Conservation (phyloP, 2,329 filamentous ascomycete species). For the Stemphylium vesicarium region DNA sequence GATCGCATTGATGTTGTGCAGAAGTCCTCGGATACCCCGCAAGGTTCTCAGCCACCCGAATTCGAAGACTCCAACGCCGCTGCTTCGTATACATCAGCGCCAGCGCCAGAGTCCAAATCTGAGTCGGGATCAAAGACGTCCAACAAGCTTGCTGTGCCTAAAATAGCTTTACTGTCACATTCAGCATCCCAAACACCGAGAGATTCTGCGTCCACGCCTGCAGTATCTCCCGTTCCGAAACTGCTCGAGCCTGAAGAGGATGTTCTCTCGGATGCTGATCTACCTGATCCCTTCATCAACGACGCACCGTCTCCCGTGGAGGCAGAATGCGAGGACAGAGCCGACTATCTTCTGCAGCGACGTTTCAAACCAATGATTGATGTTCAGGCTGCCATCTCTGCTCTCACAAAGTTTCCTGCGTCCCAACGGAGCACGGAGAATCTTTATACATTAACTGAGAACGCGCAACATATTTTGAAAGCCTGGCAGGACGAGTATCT, state of each 20-base stretch:
- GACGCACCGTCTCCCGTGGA: slow-evolving; percentile 33
- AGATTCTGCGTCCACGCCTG: slow-evolving; percentile 33
- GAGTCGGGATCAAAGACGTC: slow-evolving; percentile 14
- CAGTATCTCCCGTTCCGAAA: slow-evolving; percentile 27
- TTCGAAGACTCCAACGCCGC: slow-evolving; percentile 16
- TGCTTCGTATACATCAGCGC: slow-evolving; percentile 11
- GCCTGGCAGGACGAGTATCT: slow-evolving; percentile 67
- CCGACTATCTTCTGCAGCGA: slow-evolving; percentile 51
- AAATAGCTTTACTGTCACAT: slow-evolving; percentile 26
- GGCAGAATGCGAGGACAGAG: slow-evolving; percentile 48
- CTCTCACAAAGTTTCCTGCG: slow-evolving; percentile 52
- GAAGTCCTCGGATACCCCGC: slow-evolving; percentile 18
- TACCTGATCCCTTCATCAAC: slow-evolving; percentile 47
- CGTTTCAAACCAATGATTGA: slow-evolving; percentile 53
- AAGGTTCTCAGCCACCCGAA: slow-evolving; percentile 28
- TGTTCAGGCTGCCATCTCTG: slow-evolving; percentile 50
- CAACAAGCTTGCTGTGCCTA: slow-evolving; percentile 23
- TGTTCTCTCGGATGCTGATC: slow-evolving; percentile 43
- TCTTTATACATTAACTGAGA: slow-evolving; percentile 62
- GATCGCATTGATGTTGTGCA: slow-evolving; percentile 20
- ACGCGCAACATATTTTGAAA: slow-evolving; percentile 60
- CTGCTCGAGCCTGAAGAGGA: slow-evolving; percentile 44
- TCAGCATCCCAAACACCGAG: slow-evolving; percentile 37
- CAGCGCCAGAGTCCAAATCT: slow-evolving; percentile 11
- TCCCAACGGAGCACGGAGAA: slow-evolving; percentile 57